Evolutionary conservation across 176 grass and related monocot species (phyloP).

Genomic region (Triticum urartu): DNA sequence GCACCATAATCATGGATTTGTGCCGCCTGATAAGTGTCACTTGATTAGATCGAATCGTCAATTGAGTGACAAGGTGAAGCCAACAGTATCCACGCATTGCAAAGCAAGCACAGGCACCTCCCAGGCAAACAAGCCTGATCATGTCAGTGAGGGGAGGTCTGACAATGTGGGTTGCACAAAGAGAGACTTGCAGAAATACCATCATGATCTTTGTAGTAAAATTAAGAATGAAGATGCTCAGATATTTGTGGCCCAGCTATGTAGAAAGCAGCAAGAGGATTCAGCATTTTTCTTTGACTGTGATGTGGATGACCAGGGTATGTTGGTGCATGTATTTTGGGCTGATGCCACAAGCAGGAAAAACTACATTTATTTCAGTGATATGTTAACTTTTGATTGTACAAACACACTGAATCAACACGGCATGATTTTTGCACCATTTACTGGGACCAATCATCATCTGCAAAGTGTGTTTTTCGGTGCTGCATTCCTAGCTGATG

Average conservation of each 20-base stretch:
- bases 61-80: too few species aligned
- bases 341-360: not conserved
- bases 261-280: not conserved
- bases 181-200: not conserved
- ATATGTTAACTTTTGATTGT: not conserved
- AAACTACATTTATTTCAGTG: not conserved
- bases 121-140: too few species aligned
- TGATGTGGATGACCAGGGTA: not conserved
- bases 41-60: not conserved
- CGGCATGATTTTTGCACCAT: not conserved
- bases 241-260: not conserved
- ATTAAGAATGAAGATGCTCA: not conserved
- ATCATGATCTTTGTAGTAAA: not conserved
- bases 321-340: not conserved
- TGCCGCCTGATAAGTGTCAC: not conserved
- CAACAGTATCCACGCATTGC: too few species aligned
- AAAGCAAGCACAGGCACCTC: too few species aligned
- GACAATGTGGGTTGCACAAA: not conserved
- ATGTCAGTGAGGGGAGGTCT: too few species aligned
- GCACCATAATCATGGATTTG: not conserved
- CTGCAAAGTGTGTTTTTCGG: not conserved
- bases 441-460: not conserved
- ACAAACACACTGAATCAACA: not conserved
- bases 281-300: not conserved
- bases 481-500: not conserved